These are phyloP conservation scores for Fusarium tanahbumbuense DNA, from an alignment of 2,329 filamentous ascomycete species.

Conservation along the genomic window DNA sequence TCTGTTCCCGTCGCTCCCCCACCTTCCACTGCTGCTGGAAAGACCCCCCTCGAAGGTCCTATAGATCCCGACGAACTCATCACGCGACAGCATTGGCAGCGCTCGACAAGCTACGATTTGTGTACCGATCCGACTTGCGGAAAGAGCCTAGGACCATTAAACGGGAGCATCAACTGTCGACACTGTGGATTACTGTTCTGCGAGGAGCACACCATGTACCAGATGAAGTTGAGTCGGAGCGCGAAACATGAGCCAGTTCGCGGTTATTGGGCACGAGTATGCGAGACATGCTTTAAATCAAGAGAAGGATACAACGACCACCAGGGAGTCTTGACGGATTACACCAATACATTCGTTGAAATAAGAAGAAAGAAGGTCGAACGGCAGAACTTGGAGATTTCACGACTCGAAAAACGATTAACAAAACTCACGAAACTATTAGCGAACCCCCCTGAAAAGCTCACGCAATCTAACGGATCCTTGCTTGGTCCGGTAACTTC, in stretches of 20 bases:
- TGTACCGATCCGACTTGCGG: conserved; percentile 92
- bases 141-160: conserved; percentile 80
- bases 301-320: conserved; percentile 95
- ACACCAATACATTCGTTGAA: conserved; percentile 75
- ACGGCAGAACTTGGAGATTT: conserved; percentile 86
- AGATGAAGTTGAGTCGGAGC: conserved; percentile 94
- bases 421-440: conserved; percentile 90
- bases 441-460: conserved; percentile 77
- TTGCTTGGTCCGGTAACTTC: conserved; percentile 71
- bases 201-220: conserved; percentile 98
- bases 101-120: conserved; percentile 75
- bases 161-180: conserved; percentile 90
- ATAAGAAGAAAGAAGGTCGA: conserved; percentile 84
- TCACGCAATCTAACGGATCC: conserved; percentile 61
- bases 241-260: conserved; percentile 90
- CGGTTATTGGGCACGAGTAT: conserved; percentile 93
- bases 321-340: conserved; percentile 76
- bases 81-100: conserved; percentile 89
- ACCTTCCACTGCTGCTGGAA: conserved; percentile 51
- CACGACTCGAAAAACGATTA: conserved; percentile 88
- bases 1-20: conserved; percentile 55
- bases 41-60: conserved; percentile 55
- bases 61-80: conserved; percentile 91
- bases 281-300: conserved; percentile 99
- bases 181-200: conserved; percentile 95